These are phyloP conservation scores for Aspergillus kassunensis DNA, from an alignment of 495 filamentous ascomycete species.

Conservation along the genomic window DNA sequence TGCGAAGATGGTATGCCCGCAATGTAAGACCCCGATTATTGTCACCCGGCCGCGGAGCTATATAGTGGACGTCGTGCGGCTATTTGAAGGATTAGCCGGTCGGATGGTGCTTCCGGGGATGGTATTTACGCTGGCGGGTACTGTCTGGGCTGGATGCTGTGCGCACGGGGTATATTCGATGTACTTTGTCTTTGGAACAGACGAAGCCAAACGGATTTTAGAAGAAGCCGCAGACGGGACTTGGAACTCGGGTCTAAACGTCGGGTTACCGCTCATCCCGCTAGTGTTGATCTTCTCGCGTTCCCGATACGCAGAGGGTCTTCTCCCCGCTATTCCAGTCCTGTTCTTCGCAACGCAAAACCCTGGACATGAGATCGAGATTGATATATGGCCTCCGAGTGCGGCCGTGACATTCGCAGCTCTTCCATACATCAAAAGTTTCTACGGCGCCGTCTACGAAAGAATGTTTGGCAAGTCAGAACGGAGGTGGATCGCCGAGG, in stretches of 20 bases:
- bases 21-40: constrained; percentile 78
- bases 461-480: constrained; percentile 59
- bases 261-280: constrained; percentile 62
- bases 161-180: constrained; percentile 58
- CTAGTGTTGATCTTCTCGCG: constrained; percentile 56
- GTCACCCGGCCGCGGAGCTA: constrained; percentile 68
- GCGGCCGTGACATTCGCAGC: constrained; percentile 64
- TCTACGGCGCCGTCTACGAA: constrained; percentile 66
- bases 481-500: constrained; percentile 60
- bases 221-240: constrained; percentile 35
- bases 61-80: constrained; percentile 56
- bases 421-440: constrained; percentile 62
- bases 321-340: constrained; percentile 60
- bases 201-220: constrained; percentile 52
- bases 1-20: constrained; percentile 71
- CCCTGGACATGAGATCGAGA: constrained; percentile 38
- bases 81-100: constrained; percentile 51
- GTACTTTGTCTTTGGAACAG: constrained; percentile 58
- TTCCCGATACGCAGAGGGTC: constrained; percentile 53
- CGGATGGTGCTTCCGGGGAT: constrained; percentile 56
- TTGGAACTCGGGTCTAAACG: constrained; percentile 40
- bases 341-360: constrained; percentile 54
- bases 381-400: constrained; percentile 68
- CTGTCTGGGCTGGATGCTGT: constrained; percentile 52
- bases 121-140: constrained; percentile 49